Conservation (phyloP, 2,329 filamentous ascomycete genomes). For the Colletotrichum lini region DNA sequence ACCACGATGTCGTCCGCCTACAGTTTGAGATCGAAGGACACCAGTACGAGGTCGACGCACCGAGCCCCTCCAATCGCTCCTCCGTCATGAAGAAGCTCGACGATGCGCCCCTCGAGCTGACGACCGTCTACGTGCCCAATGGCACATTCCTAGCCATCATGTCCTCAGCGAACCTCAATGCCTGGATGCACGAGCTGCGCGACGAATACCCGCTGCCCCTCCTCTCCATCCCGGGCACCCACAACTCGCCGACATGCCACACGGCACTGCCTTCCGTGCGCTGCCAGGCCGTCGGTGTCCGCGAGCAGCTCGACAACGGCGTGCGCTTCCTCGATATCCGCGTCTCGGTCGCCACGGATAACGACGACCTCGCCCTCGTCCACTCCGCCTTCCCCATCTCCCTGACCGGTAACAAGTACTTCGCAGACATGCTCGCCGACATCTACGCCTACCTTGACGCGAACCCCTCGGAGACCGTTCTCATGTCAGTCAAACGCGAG, state of each 20-base stretch:
- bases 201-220: conserved; percentile 81
- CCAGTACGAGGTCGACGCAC: conserved; percentile 80
- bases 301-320: conserved; percentile 87
- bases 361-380: conserved; percentile 83
- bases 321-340: conserved; percentile 96
- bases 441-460: conserved; percentile 82
- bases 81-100: conserved; percentile 72
- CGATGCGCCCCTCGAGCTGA: conserved; percentile 70
- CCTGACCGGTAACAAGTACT: conserved; percentile 84
- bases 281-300: conserved; percentile 86
- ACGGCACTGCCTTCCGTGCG: conserved; percentile 91
- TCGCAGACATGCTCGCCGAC: conserved; percentile 79
- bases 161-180: conserved; percentile 77
- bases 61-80: conserved; percentile 72
- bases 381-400: conserved; percentile 93
- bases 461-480: conserved; percentile 85
- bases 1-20: conserved; percentile 78
- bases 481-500: conserved; percentile 93
- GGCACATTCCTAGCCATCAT: conserved; percentile 74
- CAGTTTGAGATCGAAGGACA: conserved; percentile 77
- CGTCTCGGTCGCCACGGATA: conserved; percentile 69
- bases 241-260: conserved; percentile 92
- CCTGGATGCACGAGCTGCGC: conserved; percentile 86
- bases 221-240: conserved; percentile 93
- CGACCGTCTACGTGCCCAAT: conserved; percentile 74